phyloP scores from a whole-genome alignment of 805 yeast genomes.

The Pichia gijzeniarum region DNA sequence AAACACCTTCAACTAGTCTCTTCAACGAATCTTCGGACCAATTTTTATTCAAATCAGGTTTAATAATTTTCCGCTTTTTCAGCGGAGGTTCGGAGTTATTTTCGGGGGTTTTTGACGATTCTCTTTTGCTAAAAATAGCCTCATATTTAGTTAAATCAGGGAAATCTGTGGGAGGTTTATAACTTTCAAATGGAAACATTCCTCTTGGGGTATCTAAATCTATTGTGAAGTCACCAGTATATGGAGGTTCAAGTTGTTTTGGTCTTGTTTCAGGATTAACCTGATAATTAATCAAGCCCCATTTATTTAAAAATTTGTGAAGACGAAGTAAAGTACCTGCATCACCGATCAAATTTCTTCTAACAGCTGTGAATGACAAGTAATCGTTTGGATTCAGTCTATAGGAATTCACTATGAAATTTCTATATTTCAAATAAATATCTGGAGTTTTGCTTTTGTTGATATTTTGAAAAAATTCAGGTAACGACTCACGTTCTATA shows the following conservation, averaged over 20 bases:
- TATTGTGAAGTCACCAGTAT: conserved; percentile 69
- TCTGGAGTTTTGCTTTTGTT: conserved; percentile 74
- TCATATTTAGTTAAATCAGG: conserved; percentile 29
- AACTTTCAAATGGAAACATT: conserved; percentile 82
- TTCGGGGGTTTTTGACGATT: background rate
- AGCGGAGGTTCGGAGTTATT: conserved; percentile 9
- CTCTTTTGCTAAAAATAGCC: conserved; percentile 8
- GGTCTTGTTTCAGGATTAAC: conserved; percentile 77
- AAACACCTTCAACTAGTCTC: conserved; percentile 55
- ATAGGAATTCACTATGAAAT: conserved; percentile 84
- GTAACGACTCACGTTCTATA: conserved; percentile 76
- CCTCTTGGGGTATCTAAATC: conserved; percentile 89
- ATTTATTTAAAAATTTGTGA: conserved; percentile 74
- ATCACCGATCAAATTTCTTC: conserved; percentile 88
- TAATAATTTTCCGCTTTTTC: conserved; percentile 23
- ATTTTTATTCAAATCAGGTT: conserved; percentile 34
- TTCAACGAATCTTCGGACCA: conserved; percentile 69
- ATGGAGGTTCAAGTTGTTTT: conserved; percentile 61
- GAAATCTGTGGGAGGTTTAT: conserved; percentile 53
- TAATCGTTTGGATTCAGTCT: conserved; percentile 86
- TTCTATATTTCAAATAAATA: conserved; percentile 74
- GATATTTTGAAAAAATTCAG: conserved; percentile 68
- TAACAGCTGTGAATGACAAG: conserved; percentile 80
- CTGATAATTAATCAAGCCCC: conserved; percentile 94
- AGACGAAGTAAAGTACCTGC: conserved; percentile 83